These are phyloP conservation scores for Biscogniauxia sp. DNA, from an alignment of 2,329 filamentous ascomycete species.

Conservation along the genomic window DNA sequence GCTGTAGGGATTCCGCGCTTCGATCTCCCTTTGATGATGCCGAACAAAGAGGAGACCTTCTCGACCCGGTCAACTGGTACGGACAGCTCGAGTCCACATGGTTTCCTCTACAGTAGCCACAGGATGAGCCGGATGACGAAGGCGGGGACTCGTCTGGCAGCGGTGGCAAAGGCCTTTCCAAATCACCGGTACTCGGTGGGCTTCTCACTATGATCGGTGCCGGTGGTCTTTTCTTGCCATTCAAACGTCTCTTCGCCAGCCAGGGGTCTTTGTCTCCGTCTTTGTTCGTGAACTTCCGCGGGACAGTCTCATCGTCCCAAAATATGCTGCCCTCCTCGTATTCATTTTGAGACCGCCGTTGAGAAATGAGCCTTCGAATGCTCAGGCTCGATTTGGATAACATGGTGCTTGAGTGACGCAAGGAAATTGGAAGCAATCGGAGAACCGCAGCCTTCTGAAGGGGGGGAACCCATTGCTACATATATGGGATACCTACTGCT, in stretches of 20 bases:
- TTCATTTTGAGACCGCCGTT: constrained; percentile 28
- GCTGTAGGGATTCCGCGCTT: constrained; percentile 24
- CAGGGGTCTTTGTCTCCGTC: constrained; percentile 21
- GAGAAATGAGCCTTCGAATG: constrained; percentile 43
- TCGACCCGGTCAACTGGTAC: constrained; percentile 26
- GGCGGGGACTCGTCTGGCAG: constrained; percentile 37
- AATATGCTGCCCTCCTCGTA: constrained; percentile 25
- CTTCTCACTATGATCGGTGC: constrained; percentile 39
- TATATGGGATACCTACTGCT: constrained; percentile 23
- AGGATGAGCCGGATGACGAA: constrained; percentile 46
- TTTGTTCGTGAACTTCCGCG: constrained; percentile 12
- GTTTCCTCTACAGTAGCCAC: constrained; percentile 40
- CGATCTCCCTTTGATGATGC: constrained; percentile 26
- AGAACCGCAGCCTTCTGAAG: constrained; percentile 12
- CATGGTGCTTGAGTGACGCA: constrained; percentile 34
- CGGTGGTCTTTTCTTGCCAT: constrained; percentile 32
- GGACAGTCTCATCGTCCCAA: constrained; percentile 11
- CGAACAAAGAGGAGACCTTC: constrained; percentile 37
- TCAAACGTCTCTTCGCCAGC: constrained; percentile 26
- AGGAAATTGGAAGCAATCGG: constrained; percentile 27
- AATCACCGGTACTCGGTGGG: constrained; percentile 39
- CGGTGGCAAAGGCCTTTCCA: constrained; percentile 37
- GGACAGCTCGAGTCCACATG: constrained; percentile 26
- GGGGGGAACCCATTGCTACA: constrained; percentile 25
- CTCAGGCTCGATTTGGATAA: constrained; percentile 40